A percentile compares a stretch with the other conserved stretches of the same genome.
Conservation (phyloP, 164 flowering plant genomes). For the Buxus sempervirens region DNA sequence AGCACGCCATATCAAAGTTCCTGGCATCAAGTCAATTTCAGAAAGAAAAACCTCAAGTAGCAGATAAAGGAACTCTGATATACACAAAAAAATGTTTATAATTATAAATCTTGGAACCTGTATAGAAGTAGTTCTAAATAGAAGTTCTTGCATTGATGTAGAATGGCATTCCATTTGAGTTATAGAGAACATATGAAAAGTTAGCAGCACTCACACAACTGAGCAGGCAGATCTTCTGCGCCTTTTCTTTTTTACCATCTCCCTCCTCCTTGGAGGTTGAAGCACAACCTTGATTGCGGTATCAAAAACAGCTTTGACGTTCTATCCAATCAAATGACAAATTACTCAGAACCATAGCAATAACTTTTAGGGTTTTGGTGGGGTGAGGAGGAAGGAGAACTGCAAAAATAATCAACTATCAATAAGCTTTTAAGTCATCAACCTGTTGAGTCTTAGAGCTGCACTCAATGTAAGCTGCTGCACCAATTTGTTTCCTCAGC, state of each 20-base stretch:
- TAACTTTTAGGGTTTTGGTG: too few relatives aligned
- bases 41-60: too few relatives aligned
- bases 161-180: not conserved
- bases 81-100: not conserved
- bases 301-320: conserved; percentile 97
- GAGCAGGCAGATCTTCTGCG: conserved; percentile 65
- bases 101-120: not conserved
- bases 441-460: conserved; percentile 99
- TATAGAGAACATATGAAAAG: not conserved
- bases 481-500: conserved; percentile 95
- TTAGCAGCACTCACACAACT: conserved; percentile 57
- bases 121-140: not conserved
- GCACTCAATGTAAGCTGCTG: conserved; percentile 95
- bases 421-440: not conserved
- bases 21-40: too few relatives aligned
- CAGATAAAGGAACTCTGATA: too few relatives aligned
- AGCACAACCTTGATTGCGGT: conserved; percentile 97
- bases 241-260: conserved; percentile 59
- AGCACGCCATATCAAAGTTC: too few relatives aligned
- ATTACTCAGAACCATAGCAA: too few relatives aligned
- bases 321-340: conserved; percentile 34
- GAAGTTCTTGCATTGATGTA: not conserved
- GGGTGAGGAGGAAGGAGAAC: too few relatives aligned
- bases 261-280: conserved; percentile 96
- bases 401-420: too few relatives aligned